These are phyloP conservation scores for Yamadazyma sp. DNA, from an alignment of 1,139 yeast species.

Conservation along the genomic window DNA sequence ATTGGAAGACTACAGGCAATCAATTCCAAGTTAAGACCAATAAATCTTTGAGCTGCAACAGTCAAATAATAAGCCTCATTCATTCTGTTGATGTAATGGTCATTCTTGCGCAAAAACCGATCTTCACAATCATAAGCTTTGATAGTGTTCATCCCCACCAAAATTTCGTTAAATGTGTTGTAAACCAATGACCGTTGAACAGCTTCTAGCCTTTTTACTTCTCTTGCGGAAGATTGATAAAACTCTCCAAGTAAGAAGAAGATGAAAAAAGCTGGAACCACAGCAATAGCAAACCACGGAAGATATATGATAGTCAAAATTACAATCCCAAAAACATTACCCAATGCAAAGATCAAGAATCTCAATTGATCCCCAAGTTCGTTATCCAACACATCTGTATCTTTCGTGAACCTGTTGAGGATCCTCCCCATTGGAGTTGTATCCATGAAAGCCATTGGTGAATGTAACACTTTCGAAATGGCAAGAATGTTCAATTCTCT, in stretches of 20 bases:
- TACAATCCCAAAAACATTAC: conserved; percentile 62
- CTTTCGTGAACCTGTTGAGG: conserved; percentile 69
- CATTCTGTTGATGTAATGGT: conserved; percentile 57
- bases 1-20: conserved; percentile 53
- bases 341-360: conserved; percentile 43
- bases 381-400: conserved; percentile 81
- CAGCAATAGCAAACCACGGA: conserved; percentile 52
- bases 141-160: conserved; percentile 72
- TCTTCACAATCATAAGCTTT: conserved; percentile 56
- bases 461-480: conserved; percentile 27
- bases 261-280: conserved; percentile 12
- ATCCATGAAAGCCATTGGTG: conserved; percentile 61
- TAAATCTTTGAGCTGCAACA: conserved; percentile 78
- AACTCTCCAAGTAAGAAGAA: conserved; percentile 33
- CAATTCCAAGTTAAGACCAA: conserved; percentile 64
- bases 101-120: conserved; percentile 53
- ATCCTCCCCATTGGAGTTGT: conserved; percentile 66
- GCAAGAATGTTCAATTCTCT: conserved; percentile 27
- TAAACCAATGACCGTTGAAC: conserved; percentile 73
- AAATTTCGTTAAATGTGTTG: conserved; percentile 72
- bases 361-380: conserved; percentile 67
- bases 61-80: conserved; percentile 73
- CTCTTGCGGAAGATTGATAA: conserved; percentile 75
- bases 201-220: conserved; percentile 81
- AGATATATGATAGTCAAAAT: conserved; percentile 69